phyloP scores from a whole-genome alignment of 1,284 basidiomycete genomes.

The Hortiboletus rubellus region DNA sequence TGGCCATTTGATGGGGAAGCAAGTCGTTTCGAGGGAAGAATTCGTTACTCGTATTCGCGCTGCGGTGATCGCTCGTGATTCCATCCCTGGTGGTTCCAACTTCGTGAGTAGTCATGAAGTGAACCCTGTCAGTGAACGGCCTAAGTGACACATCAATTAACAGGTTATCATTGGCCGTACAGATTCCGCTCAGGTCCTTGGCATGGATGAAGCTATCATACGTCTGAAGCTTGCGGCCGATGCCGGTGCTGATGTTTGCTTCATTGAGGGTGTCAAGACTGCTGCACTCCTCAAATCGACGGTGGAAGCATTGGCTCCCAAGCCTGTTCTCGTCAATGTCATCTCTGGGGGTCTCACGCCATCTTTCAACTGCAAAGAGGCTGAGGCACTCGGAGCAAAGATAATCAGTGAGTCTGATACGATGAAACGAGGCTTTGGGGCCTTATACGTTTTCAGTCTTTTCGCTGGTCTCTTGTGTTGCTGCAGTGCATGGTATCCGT shows the following conservation, averaged over 20 bases:
- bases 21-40: slow-evolving; percentile 71
- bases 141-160: not conserved
- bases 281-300: slow-evolving; percentile 65
- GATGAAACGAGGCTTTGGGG: not conserved
- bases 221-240: slow-evolving; percentile 72
- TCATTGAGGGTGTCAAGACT: slow-evolving; percentile 79
- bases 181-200: slow-evolving; percentile 77
- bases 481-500: slow-evolving; percentile 69
- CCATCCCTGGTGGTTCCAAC: slow-evolving; percentile 71
- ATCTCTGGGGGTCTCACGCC: slow-evolving; percentile 77
- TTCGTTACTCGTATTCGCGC: slow-evolving; percentile 76
- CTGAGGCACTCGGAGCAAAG: slow-evolving; percentile 69
- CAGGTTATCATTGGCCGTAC: slow-evolving; percentile 81
- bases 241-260: slow-evolving; percentile 80
- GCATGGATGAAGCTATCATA: slow-evolving; percentile 76
- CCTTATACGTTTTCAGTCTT: slow-evolving; percentile 46
- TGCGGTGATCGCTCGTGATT: slow-evolving; percentile 69
- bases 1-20: slow-evolving; percentile 79
- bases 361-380: slow-evolving; percentile 66
- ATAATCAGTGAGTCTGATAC: slow-evolving; percentile 59
- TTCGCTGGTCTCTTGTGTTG: slow-evolving; percentile 69
- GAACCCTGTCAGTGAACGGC: not conserved
- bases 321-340: slow-evolving; percentile 75
- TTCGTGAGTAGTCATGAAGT: slow-evolving; percentile 41
- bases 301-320: slow-evolving; percentile 65